A percentile compares a stretch with the other conserved stretches of the same genome.
Evolutionary conservation across 108 stramenopile species (phyloP).

Genomic region (Skeletonema grethae): DNA sequence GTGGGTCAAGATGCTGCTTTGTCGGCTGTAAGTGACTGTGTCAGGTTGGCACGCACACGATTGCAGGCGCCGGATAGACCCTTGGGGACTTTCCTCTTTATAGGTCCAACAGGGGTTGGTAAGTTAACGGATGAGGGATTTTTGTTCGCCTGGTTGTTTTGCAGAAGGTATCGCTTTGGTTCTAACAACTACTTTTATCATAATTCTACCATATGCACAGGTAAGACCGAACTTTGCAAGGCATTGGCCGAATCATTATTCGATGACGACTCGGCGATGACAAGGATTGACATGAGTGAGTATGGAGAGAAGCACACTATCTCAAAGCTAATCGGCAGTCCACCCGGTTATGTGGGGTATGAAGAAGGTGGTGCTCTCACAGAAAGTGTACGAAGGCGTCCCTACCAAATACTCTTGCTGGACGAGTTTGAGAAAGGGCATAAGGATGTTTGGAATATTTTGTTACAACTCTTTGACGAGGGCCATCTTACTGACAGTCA

Average conservation of each 20-base stretch:
- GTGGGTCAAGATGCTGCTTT: slow-evolving; percentile 95
- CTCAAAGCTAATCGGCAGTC: slow-evolving; percentile 90
- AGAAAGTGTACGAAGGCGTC: slow-evolving; percentile 95
- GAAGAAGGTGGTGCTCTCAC: slow-evolving; percentile 99
- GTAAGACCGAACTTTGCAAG: slow-evolving; percentile 95
- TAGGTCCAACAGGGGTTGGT: slow-evolving; percentile 93
- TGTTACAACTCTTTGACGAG: slow-evolving; percentile 97
- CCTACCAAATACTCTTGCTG: slow-evolving; percentile 96
- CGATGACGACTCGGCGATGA: slow-evolving; percentile 92
- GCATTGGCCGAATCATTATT: slow-evolving; percentile 89
- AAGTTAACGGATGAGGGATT: neutral
- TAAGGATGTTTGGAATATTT: slow-evolving; percentile 95
- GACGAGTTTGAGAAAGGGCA: slow-evolving; percentile 99
- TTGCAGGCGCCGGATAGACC: slow-evolving; percentile 88
- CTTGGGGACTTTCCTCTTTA: slow-evolving; percentile 89
- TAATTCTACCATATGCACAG: slow-evolving; percentile 10
- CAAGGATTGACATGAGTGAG: slow-evolving; percentile 90
- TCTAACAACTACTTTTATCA: neutral
- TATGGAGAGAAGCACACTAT: slow-evolving; percentile 93
- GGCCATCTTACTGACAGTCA: slow-evolving; percentile 97
- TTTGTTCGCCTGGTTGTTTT: neutral
- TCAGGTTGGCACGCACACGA: slow-evolving; percentile 90
- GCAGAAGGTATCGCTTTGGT: neutral
- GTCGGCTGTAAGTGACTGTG: slow-evolving; percentile 86
- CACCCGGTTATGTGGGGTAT: slow-evolving; percentile 91